Percentiles rank a stretch among this genome's conserved stretches.
Evolutionary conservation across 129 eudicot species (phyloP).

Genomic region (Daucus carota): DNA sequence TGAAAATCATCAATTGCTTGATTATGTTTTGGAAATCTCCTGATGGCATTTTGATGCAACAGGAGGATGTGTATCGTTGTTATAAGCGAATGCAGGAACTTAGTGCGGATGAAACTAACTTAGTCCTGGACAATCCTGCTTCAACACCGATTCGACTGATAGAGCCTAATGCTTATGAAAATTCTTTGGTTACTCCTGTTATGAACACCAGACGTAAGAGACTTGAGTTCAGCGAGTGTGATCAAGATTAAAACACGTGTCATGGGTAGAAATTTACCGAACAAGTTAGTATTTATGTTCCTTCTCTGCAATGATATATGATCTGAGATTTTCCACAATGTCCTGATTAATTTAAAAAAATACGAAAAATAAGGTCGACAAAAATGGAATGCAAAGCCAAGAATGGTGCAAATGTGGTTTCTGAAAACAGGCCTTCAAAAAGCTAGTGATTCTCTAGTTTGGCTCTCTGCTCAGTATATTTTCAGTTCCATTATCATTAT

Average conservation of each 20-base stretch:
- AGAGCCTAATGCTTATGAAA: conserved; percentile 6
- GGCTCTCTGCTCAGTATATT: neutral
- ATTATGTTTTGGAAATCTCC: neutral
- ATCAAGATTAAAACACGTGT: conserved; percentile 8
- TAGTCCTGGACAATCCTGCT: neutral
- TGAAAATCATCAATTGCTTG: neutral
- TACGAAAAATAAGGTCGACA: too few species aligned
- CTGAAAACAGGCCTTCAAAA: neutral
- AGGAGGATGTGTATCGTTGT: conserved; percentile 38
- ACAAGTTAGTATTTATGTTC: neutral
- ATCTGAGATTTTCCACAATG: neutral
- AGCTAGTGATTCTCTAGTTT: neutral
- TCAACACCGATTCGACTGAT: neutral
- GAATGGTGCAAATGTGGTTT: neutral
- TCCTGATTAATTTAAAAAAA: neutral
- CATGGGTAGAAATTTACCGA: neutral
- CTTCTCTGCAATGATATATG: neutral
- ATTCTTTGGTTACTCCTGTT: conserved; percentile 3
- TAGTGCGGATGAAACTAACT: conserved; percentile 4
- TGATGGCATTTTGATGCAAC: conserved; percentile 17
- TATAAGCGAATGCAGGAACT: conserved; percentile 34
- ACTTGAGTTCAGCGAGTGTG: conserved; percentile 31
- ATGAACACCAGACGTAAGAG: conserved; percentile 40
- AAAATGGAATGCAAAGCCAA: too few species aligned
- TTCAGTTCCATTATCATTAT: too few species aligned